phyloP scores from a whole-genome alignment of 495 filamentous ascomycete species.

The Penicillium alfredii region DNA sequence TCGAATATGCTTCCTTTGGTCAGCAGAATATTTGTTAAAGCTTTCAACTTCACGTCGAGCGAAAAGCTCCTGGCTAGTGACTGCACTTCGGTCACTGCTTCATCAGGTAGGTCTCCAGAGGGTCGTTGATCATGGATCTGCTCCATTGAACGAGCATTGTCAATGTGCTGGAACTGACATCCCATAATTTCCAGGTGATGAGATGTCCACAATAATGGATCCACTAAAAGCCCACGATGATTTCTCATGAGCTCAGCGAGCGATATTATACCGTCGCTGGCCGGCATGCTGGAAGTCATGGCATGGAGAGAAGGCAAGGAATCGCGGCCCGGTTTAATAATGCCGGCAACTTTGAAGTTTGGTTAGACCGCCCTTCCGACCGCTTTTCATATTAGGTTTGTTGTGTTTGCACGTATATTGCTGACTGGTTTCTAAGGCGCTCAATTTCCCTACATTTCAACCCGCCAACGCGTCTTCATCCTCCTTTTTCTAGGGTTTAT shows the following conservation, averaged over 20 bases:
- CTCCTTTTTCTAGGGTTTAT: no score
- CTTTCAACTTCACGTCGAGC: background rate
- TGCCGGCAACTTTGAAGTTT: no score
- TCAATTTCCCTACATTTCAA: background rate
- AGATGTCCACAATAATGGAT: constrained; percentile 16
- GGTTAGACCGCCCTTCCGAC: background rate
- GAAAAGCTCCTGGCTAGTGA: background rate
- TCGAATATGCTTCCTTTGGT: constrained; percentile 1
- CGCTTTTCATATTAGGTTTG: background rate
- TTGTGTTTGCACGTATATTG: background rate
- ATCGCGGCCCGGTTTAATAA: no score
- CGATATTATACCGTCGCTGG: constrained; percentile 6
- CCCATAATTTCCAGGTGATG: constrained; percentile 13
- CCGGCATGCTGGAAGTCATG: background rate
- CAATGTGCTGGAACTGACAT: constrained; percentile 9
- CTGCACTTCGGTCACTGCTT: constrained; percentile 1
- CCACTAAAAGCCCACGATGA: constrained; percentile 9
- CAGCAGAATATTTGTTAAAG: constrained; percentile 2
- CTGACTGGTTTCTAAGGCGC: background rate
- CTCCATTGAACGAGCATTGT: background rate
- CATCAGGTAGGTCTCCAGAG: no score
- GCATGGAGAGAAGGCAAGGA: no score
- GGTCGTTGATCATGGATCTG: background rate
- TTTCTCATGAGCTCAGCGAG: constrained; percentile 5
- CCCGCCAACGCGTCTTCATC: no score